phyloP scores from a whole-genome alignment of 148 eudicot genomes.

The Diospyros lotus region DNA sequence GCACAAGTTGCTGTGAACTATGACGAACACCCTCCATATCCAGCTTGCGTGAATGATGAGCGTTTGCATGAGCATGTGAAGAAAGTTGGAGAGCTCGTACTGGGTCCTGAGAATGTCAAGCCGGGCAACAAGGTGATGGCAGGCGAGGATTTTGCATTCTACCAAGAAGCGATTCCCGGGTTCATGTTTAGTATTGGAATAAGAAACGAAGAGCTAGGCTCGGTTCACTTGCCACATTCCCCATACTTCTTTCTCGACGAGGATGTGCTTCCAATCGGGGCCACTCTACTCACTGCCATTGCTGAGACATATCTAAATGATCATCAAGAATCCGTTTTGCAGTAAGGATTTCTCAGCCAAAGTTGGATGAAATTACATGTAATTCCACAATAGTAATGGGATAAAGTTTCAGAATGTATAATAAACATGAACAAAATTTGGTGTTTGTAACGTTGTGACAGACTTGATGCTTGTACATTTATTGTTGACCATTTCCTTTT shows the following conservation, averaged over 20 bases:
- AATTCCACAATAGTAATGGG: not conserved
- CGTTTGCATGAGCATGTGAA: conserved; percentile 47
- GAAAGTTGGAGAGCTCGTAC: conserved; percentile 35
- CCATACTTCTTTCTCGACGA: conserved; percentile 77
- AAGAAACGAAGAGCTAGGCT: conserved; percentile 55
- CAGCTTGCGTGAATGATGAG: conserved; percentile 58
- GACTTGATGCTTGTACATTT: no score
- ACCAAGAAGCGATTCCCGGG: conserved; percentile 71
- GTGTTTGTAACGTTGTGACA: not conserved
- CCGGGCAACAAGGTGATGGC: conserved; percentile 52
- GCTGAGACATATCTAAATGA: conserved; percentile 55
- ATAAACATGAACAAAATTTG: no score
- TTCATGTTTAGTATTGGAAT: conserved; percentile 55
- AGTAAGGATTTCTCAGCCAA: not conserved
- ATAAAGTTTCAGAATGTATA: no score
- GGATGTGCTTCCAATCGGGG: conserved; percentile 70
- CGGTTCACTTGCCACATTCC: conserved; percentile 60
- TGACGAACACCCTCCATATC: conserved; percentile 47
- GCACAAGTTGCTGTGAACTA: conserved; percentile 39
- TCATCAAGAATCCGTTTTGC: conserved; percentile 14
- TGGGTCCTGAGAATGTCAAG: conserved; percentile 53
- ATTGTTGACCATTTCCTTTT: no score
- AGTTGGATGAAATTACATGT: not conserved
- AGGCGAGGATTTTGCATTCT: conserved; percentile 85
- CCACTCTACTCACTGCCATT: conserved; percentile 50